Evolutionary conservation across 495 filamentous ascomycete species (phyloP).

Genomic region (Xylaria castorea): DNA sequence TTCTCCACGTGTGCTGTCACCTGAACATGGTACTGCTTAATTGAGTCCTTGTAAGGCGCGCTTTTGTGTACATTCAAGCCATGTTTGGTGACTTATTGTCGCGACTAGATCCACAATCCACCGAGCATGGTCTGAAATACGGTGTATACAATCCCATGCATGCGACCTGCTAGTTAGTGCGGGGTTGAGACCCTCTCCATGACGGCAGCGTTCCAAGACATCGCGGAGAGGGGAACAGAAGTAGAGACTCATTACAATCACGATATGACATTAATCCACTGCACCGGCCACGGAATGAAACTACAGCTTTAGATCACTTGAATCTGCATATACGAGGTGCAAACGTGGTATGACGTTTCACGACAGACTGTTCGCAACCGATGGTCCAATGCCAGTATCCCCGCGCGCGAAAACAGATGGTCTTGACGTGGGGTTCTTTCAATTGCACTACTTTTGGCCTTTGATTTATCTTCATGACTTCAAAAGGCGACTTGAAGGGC

Average conservation of each 20-base stretch:
- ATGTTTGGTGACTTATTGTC: slow-evolving; percentile 5
- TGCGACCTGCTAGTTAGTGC: slow-evolving; percentile 3
- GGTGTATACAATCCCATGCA: background rate
- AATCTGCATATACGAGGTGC: slow-evolving; percentile 22
- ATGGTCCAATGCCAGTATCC: background rate
- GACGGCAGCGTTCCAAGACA: slow-evolving; percentile 17
- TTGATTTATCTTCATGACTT: background rate
- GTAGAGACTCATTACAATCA: background rate
- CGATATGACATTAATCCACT: background rate
- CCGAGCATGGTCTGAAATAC: background rate
- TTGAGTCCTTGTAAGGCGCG: background rate
- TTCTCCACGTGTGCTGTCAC: slow-evolving; percentile 9
- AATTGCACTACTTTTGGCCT: background rate
- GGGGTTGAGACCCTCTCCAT: slow-evolving; percentile 18
- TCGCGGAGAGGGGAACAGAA: background rate
- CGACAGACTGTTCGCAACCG: background rate
- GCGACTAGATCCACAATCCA: slow-evolving; percentile 17
- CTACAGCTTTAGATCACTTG: background rate
- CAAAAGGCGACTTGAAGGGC: background rate
- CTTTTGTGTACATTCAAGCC: background rate
- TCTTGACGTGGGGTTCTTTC: background rate
- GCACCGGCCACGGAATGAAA: background rate
- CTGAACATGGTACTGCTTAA: background rate
- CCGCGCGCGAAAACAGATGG: background rate
- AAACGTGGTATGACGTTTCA: slow-evolving; percentile 24